Evolutionary conservation across 441 rosid genomes (phyloP).

Genomic region (Syzygium malaccense): DNA sequence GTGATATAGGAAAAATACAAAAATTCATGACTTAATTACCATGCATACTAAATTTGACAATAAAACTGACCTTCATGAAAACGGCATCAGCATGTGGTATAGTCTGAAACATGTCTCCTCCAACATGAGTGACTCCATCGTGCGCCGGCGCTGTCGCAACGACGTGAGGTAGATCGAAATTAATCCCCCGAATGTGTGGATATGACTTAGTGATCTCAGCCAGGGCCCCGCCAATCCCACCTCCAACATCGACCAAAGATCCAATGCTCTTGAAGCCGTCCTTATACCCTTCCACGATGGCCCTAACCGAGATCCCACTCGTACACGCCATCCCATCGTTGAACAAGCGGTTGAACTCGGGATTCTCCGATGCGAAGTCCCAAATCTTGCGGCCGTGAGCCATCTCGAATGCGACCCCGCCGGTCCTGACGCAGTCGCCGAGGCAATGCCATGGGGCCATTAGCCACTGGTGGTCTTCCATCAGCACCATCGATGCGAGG

Average conservation of each 20-base stretch:
- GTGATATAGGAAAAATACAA: background rate
- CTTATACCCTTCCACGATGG: background rate
- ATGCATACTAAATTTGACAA: background rate
- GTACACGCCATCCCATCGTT: constrained; percentile 10
- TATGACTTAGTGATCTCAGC: background rate
- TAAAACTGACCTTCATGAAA: background rate
- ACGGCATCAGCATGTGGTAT: background rate
- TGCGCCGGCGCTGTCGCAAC: background rate
- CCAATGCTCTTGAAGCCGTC: background rate
- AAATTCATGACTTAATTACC: background rate
- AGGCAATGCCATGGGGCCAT: constrained; percentile 25
- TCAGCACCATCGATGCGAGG: constrained; percentile 20
- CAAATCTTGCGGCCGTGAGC: background rate
- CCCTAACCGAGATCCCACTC: background rate
- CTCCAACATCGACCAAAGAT: background rate
- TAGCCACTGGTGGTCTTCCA: constrained; percentile 12
- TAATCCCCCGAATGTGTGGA: background rate
- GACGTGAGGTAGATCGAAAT: background rate
- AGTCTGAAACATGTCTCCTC: background rate
- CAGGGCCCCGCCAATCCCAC: background rate
- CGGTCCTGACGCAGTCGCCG: constrained; percentile 21
- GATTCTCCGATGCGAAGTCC: background rate
- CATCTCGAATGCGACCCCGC: constrained; percentile 1
- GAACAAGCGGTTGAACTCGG: background rate
- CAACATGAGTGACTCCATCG: background rate